Percentiles rank a stretch among this genome's conserved stretches.
These are phyloP conservation scores for sunflower (Helianthus annuus) DNA, from an alignment of 129 eudicot genomes.

Conservation along the genomic window HanXRQr2.0-SUNRISE NC_035440.2:9343183-9343682, in stretches of 20 bases:
- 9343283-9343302: constrained; percentile 63
- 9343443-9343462: constrained; percentile 37
- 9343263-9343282: constrained; percentile 83
- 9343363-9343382: constrained; percentile 59
- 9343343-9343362: constrained; percentile 60
- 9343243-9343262: constrained; percentile 77
- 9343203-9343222: constrained; percentile 70
- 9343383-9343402: constrained; percentile 62
- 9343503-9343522: constrained; percentile 65
- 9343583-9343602: constrained; percentile 65
- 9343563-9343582: constrained; percentile 45
- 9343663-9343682: constrained; percentile 60
- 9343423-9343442: constrained; percentile 57
- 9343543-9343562: constrained; percentile 47
- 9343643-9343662: constrained; percentile 58
- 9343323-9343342: constrained; percentile 66
- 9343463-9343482: constrained; percentile 30
- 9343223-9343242: constrained; percentile 73
- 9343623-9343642: constrained; percentile 83
- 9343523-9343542: constrained; percentile 50
- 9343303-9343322: constrained; percentile 65
- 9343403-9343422: constrained; percentile 73
- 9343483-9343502: constrained; percentile 54
- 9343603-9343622: constrained; percentile 78
- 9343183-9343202: constrained; percentile 61